Percentiles rank a stretch among this genome's conserved stretches.
Conservation (phyloP, 345 rosid species). For the Arabis alpina region DNA sequence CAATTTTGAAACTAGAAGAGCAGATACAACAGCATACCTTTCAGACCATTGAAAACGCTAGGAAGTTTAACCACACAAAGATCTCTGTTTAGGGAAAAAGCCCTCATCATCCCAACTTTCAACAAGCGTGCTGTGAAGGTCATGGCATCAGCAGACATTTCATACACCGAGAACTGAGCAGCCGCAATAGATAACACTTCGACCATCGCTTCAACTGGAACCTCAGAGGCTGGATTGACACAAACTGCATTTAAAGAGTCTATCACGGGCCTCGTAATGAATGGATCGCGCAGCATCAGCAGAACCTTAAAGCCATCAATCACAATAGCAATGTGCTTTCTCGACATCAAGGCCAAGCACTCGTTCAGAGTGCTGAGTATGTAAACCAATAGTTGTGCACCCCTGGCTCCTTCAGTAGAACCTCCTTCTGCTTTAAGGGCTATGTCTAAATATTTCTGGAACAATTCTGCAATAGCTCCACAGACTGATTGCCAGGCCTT, state of each 20-base stretch:
- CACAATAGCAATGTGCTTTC: conserved; percentile 52
- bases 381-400: conserved; percentile 78
- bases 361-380: conserved; percentile 74
- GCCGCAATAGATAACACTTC: conserved; percentile 67
- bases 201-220: conserved; percentile 69
- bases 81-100: conserved; percentile 63
- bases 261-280: conserved; percentile 71
- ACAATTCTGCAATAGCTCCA: conserved; percentile 61
- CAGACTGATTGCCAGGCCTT: conserved; percentile 62
- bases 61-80: conserved; percentile 77
- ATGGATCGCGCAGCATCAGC: conserved; percentile 60
- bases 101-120: conserved; percentile 77
- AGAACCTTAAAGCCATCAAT: conserved; percentile 73
- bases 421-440: conserved; percentile 63
- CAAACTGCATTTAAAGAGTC: conserved; percentile 71
- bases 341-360: conserved; percentile 74
- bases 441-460: conserved; percentile 71
- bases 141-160: conserved; percentile 72
- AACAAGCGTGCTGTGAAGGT: conserved; percentile 77
- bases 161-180: conserved; percentile 53
- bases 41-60: conserved; percentile 67
- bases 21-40: conserved; percentile 56
- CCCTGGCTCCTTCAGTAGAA: conserved; percentile 61
- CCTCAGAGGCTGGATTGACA: conserved; percentile 54
- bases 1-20: not conserved